phyloP scores from a whole-genome alignment of 768 basidiomycete species.

The Lentinula sp. region DNA sequence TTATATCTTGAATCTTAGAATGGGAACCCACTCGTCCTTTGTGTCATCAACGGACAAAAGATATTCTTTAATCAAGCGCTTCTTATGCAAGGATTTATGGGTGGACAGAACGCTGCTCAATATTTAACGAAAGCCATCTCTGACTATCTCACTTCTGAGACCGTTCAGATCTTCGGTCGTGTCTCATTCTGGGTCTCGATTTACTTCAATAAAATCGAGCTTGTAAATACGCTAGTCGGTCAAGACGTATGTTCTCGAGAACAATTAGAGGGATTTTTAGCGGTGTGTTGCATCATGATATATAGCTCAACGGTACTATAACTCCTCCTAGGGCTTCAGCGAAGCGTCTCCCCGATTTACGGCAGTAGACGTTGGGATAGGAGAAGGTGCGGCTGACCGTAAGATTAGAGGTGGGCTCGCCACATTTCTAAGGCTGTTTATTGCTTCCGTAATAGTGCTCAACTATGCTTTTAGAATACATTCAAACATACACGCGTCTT shows the following conservation, averaged over 20 bases:
- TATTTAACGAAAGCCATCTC: constrained; percentile 64
- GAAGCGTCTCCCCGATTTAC: constrained; percentile 69
- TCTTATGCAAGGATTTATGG: constrained; percentile 56
- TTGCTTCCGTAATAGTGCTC: not conserved
- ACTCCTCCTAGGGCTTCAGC: constrained; percentile 49
- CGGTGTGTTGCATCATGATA: constrained; percentile 22
- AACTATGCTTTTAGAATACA: constrained; percentile 43
- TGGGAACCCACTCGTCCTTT: constrained; percentile 65
- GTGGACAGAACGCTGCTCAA: constrained; percentile 60
- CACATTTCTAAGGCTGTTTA: not conserved
- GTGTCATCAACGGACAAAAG: constrained; percentile 69
- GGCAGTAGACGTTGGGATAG: constrained; percentile 62
- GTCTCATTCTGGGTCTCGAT: constrained; percentile 74
- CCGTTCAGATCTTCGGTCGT: constrained; percentile 52
- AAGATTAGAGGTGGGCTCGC: constrained; percentile 61
- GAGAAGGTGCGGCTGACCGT: constrained; percentile 52
- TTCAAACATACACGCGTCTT: constrained; percentile 64
- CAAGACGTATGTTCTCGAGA: constrained; percentile 55
- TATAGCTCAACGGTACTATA: not conserved
- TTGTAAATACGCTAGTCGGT: constrained; percentile 43
- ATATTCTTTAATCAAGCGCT: constrained; percentile 58
- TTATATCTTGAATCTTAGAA: constrained; percentile 26
- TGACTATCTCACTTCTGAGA: constrained; percentile 59
- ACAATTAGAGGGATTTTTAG: constrained; percentile 65
- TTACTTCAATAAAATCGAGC: constrained; percentile 59